Percentiles rank a stretch among this genome's conserved stretches.
Conservation (phyloP, 2,329 filamentous ascomycete genomes). For the Furcasterigmium sp. region DNA sequence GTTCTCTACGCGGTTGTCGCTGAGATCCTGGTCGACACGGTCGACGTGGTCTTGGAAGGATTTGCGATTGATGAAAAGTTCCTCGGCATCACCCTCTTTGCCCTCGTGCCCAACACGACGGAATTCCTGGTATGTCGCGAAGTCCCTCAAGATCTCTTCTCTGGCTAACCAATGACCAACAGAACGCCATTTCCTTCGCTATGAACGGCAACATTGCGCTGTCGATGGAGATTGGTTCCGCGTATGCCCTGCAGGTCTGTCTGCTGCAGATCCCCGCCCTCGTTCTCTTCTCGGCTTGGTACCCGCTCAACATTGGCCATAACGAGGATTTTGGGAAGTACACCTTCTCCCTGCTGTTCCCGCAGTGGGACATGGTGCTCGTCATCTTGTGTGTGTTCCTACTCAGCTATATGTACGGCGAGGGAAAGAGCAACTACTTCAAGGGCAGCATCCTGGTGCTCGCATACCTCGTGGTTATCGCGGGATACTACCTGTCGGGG, state of each 20-base stretch:
- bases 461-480: constrained; percentile 86
- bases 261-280: constrained; percentile 89
- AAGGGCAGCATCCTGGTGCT: constrained; percentile 94
- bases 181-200: constrained; percentile 98
- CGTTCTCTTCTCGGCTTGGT: constrained; percentile 83
- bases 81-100: constrained; percentile 91
- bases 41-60: constrained; percentile 89
- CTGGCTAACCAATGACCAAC: neutral
- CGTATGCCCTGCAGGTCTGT: constrained; percentile 94
- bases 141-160: neutral
- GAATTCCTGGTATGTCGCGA: constrained; percentile 74
- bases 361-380: constrained; percentile 98
- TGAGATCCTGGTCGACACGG: constrained; percentile 93
- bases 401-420: constrained; percentile 94
- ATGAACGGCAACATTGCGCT: constrained; percentile 99
- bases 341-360: constrained; percentile 86
- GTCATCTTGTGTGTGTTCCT: constrained; percentile 95
- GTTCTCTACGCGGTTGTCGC: constrained; percentile 94
- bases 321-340: constrained; percentile 39
- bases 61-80: constrained; percentile 96
- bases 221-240: constrained; percentile 98
- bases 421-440: constrained; percentile 99
- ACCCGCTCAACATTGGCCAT: constrained; percentile 38
- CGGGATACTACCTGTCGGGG: constrained; percentile 83
- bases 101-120: constrained; percentile 94